Base-by-base conservation (phyloP, 805 yeast genomes). In the Yarrowia sp. region DNA sequence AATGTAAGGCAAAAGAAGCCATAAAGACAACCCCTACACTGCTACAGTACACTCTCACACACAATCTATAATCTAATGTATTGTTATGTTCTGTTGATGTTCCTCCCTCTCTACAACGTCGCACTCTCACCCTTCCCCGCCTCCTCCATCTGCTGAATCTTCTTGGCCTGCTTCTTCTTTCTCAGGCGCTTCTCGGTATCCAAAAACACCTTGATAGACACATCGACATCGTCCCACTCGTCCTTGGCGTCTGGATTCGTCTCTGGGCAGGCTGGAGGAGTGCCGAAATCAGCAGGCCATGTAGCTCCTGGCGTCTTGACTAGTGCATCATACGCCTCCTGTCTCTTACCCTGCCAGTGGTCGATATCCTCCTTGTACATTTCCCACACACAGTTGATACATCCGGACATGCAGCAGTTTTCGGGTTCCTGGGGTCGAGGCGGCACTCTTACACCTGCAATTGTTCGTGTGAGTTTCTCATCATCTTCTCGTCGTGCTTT, bases 351-450 rank as follows among this genome's bases (percentile, higher is more conserved):
- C 71, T 86, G 84, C 97, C 97, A 95, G 38, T 90, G 90, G 68
- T 85, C 86, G 58, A 92, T 71, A 73, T 95, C 98, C 63, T 93
- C 98, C 69, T 88, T 87, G 74, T 85, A 93, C 64, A 90, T 77
- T 71, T 92, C 97, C 98, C 98, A 95, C 1, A 93, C 98, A 75
- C 99, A 93, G 75, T 93, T 92, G 35, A 90, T 86, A 75, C 99
- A 93, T 1, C 99, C 99, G 66, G 95, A 87, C 96, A 92, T 92
- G 75, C 99, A 93, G 75, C 99, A 93, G 74, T 93, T 92, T 70
- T 92, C 96, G 1, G 98, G 98, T 70, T 90, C 97, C 4, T 77
- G 79, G 0, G 99, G 98, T 72, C 81, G 83, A n/a, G 83, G 84
- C 2, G 97, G 97, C 0, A 93, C 96, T 8, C 73, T 74, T 0